phyloP scores from a whole-genome alignment of 2,329 filamentous ascomycete species.

The Aspergillus candidus region DNA sequence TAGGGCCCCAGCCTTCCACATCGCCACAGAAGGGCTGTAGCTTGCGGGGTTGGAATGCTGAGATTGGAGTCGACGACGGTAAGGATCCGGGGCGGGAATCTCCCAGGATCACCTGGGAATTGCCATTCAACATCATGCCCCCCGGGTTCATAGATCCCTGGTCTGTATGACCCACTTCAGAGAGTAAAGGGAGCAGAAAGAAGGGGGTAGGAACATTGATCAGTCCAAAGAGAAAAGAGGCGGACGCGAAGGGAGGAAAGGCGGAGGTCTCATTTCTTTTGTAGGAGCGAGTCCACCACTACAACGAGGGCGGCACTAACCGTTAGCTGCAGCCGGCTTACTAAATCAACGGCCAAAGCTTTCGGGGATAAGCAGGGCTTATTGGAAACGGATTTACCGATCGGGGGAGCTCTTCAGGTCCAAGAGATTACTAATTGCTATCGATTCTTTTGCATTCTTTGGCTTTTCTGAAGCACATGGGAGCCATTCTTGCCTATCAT shows the following conservation, averaged over 20 bases:
- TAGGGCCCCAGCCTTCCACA: constrained; percentile 87
- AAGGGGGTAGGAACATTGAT: constrained; percentile 5
- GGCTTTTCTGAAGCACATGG: too few relatives aligned
- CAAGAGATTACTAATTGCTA: too few relatives aligned
- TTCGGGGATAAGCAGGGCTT: not conserved
- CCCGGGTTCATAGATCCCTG: constrained; percentile 20
- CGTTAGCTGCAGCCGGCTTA: constrained; percentile 16
- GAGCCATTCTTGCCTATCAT: too few relatives aligned
- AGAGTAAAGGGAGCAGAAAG: constrained; percentile 9
- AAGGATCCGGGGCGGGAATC: constrained; percentile 22
- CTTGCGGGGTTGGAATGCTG: constrained; percentile 21
- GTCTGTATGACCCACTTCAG: constrained; percentile 11
- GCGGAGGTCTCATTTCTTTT: not conserved
- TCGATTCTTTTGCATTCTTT: too few relatives aligned
- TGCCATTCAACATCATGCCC: constrained; percentile 30
- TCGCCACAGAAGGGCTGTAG: constrained; percentile 77
- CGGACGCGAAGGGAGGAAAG: constrained; percentile 1
- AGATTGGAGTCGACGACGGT: constrained; percentile 20
- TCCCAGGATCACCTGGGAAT: constrained; percentile 30
- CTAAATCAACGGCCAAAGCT: constrained; percentile 12
- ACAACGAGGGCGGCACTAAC: not conserved
- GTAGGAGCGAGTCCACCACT: too few relatives aligned
- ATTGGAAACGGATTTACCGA: too few relatives aligned
- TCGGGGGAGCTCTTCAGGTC: too few relatives aligned
- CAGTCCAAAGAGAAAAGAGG: constrained; percentile 15